Percentiles rank a stretch among this genome's conserved stretches.
Evolutionary conservation across 768 basidiomycete species (phyloP).

Genomic region (Fibroporia radiculosa): DNA sequence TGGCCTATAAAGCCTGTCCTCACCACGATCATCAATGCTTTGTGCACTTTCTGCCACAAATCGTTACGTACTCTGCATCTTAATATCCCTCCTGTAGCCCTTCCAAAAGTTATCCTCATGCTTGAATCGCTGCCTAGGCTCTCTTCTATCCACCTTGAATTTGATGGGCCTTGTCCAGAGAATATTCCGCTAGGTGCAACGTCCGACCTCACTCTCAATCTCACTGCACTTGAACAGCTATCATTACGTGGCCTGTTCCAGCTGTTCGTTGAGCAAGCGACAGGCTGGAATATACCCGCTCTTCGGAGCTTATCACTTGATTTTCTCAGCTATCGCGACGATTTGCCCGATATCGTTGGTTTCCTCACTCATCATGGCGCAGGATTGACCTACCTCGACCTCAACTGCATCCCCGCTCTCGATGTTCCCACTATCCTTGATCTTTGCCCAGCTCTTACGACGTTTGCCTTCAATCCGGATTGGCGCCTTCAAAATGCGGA

Average conservation of each 20-base stretch:
- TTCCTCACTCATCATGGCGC: slow-evolving; percentile 57
- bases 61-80: slow-evolving; percentile 55
- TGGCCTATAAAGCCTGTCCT: slow-evolving; percentile 55
- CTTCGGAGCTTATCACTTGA: slow-evolving; percentile 52
- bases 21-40: slow-evolving; percentile 55
- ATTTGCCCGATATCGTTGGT: slow-evolving; percentile 49
- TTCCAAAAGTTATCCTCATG: slow-evolving; percentile 68
- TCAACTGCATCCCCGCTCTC: slow-evolving; percentile 48
- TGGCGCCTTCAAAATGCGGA: slow-evolving; percentile 41
- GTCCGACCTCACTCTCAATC: slow-evolving; percentile 40
- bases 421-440: slow-evolving; percentile 55
- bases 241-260: slow-evolving; percentile 51
- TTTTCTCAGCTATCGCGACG: slow-evolving; percentile 34
- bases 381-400: slow-evolving; percentile 54
- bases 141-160: slow-evolving; percentile 48
- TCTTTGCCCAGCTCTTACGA: slow-evolving; percentile 51
- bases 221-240: slow-evolving; percentile 55
- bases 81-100: slow-evolving; percentile 44
- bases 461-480: slow-evolving; percentile 69
- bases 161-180: slow-evolving; percentile 32
- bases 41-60: slow-evolving; percentile 42
- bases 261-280: slow-evolving; percentile 64
- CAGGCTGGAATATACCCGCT: slow-evolving; percentile 58
- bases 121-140: slow-evolving; percentile 54
- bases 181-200: slow-evolving; percentile 51